Conservation (phyloP, 495 filamentous ascomycete species). For the Aspergillus sclerotiicarbonarius region DNA sequence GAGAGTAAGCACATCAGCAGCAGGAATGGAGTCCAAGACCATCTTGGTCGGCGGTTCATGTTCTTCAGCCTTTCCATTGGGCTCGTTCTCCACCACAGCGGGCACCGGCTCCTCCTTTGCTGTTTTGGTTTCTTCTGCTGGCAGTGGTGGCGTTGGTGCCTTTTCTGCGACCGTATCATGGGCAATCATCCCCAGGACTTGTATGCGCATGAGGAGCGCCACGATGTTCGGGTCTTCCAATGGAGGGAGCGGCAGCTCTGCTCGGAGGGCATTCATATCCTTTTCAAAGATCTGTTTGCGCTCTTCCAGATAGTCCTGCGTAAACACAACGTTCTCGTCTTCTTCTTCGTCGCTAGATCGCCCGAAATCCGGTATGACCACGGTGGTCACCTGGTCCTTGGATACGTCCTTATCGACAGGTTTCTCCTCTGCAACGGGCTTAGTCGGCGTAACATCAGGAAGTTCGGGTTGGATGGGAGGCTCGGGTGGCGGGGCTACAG, state of each 20-base stretch:
- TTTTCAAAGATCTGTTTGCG: constrained; percentile 48
- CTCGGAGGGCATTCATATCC: constrained; percentile 42
- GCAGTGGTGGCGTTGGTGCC: constrained; percentile 17
- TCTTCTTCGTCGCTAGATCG: constrained; percentile 44
- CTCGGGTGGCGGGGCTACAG: not conserved
- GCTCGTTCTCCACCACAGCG: constrained; percentile 6
- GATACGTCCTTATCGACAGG: constrained; percentile 3
- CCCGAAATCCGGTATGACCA: constrained; percentile 33
- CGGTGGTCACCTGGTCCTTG: constrained; percentile 6
- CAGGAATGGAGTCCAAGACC: constrained; percentile 18
- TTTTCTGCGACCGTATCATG: constrained; percentile 28
- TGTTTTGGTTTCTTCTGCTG: constrained; percentile 20
- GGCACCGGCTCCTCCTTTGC: constrained; percentile 3
- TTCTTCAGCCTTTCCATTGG: constrained; percentile 35
- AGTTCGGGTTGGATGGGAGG: not conserved
- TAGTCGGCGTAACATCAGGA: not conserved
- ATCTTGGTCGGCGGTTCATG: constrained; percentile 29
- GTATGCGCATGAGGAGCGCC: constrained; percentile 42
- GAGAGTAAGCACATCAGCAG: constrained; percentile 25
- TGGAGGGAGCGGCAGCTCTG: constrained; percentile 44
- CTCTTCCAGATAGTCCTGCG: constrained; percentile 50
- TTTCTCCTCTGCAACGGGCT: not conserved
- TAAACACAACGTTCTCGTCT: constrained; percentile 46
- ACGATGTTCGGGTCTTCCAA: constrained; percentile 47
- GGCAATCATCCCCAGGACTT: constrained; percentile 44